Evolutionary conservation across 225 moss, liverwort and hornwort species (phyloP).

Genomic region (Asterella californica): DNA sequence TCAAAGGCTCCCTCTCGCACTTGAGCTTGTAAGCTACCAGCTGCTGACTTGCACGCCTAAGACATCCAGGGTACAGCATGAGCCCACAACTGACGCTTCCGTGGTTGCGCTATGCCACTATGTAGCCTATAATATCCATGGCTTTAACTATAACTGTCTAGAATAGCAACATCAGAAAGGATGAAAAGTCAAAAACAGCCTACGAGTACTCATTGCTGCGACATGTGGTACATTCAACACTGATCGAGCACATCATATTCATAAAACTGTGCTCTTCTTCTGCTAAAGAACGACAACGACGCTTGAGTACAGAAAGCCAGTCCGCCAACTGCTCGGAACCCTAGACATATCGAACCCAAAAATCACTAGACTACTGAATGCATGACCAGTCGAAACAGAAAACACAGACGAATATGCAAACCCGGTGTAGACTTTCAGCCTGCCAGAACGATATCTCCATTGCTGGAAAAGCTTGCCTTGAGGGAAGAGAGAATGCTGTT

Average conservation of each 20-base stretch:
- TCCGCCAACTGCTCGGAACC: too few relatives aligned
- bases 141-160: background rate
- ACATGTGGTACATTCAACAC: background rate
- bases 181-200: background rate
- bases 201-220: background rate
- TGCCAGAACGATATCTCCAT: background rate
- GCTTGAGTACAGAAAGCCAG: too few relatives aligned
- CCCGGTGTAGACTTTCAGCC: background rate
- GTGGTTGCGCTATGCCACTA: background rate
- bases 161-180: too few relatives aligned
- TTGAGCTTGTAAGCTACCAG: constrained; percentile 80
- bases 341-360: background rate
- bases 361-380: background rate
- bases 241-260: too few relatives aligned
- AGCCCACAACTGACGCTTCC: background rate
- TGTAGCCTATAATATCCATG: background rate
- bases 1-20: constrained; percentile 79
- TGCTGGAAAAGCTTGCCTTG: constrained; percentile 44
- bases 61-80: background rate
- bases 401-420: too few relatives aligned
- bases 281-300: too few relatives aligned
- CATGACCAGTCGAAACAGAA: background rate
- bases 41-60: constrained; percentile 33
- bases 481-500: constrained; percentile 52
- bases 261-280: too few relatives aligned